Percentiles rank a stretch among this genome's conserved stretches.
Conservation (phyloP, 2,329 filamentous ascomycete species). For the Emmonsiellopsis sp. region DNA sequence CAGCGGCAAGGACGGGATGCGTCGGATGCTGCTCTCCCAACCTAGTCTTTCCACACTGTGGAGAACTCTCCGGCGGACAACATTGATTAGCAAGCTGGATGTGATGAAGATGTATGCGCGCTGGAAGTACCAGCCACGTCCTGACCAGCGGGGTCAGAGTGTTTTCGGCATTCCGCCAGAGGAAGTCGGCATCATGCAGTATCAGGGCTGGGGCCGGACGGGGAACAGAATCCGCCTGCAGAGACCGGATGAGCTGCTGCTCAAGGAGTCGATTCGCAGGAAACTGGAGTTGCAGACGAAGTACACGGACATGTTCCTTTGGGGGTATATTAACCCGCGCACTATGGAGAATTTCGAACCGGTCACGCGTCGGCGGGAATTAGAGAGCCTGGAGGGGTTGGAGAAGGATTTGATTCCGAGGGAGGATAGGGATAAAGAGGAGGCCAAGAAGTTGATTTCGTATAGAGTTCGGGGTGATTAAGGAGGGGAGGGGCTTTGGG, state of each 20-base stretch:
- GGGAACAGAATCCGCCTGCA: slow-evolving; percentile 38
- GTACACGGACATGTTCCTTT: slow-evolving; percentile 51
- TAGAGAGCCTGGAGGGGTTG: slow-evolving; percentile 27
- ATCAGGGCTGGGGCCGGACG: slow-evolving; percentile 26
- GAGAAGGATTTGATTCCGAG: slow-evolving; percentile 6
- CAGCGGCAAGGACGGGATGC: slow-evolving; percentile 41
- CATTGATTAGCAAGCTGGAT: slow-evolving; percentile 43
- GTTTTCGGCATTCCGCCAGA: slow-evolving; percentile 45
- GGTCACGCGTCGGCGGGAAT: slow-evolving; percentile 45
- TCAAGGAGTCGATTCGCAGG: slow-evolving; percentile 47
- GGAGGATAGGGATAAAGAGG: slow-evolving; percentile 1
- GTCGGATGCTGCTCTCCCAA: slow-evolving; percentile 54
- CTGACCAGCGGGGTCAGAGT: slow-evolving; percentile 17
- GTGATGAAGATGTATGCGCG: slow-evolving; percentile 49
- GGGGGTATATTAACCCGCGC: slow-evolving; percentile 51
- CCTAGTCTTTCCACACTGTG: slow-evolving; percentile 48
- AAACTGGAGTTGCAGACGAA: slow-evolving; percentile 46
- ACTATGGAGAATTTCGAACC: slow-evolving; percentile 46
- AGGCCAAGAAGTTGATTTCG: slow-evolving; percentile 2
- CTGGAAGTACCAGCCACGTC: slow-evolving; percentile 42
- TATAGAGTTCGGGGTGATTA: not conserved
- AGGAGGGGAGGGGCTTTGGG: not conserved
- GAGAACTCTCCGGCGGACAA: slow-evolving; percentile 50
- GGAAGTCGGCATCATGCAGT: slow-evolving; percentile 43
- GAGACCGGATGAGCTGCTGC: slow-evolving; percentile 51